phyloP scores from a whole-genome alignment of 192 early-diverging fungal genomes.

The Mortierella alpina region DNA sequence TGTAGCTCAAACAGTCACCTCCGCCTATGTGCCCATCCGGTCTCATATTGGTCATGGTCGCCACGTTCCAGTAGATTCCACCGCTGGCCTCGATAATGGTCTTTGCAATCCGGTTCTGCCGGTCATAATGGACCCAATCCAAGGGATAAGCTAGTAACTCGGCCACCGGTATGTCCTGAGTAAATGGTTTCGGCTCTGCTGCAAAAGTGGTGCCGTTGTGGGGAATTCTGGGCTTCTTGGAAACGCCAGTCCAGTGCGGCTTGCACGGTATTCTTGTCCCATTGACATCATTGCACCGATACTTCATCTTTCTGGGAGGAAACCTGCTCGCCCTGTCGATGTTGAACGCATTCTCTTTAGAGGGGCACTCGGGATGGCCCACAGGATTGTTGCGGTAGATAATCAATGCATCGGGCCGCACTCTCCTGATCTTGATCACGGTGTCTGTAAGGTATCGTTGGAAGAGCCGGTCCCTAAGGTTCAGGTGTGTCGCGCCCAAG shows the following conservation, averaged over 20 bases:
- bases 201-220: constrained; percentile 14
- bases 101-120: constrained; percentile 64
- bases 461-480: constrained; percentile 54
- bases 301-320: no score
- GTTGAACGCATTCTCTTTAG: constrained; percentile 36
- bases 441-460: constrained; percentile 39
- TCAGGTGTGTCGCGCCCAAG: constrained; percentile 55
- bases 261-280: background rate
- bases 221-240: background rate
- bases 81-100: constrained; percentile 60
- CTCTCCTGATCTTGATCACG: constrained; percentile 48
- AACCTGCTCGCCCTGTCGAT: background rate
- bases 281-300: background rate
- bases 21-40: constrained; percentile 69
- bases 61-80: constrained; percentile 65
- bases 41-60: constrained; percentile 55
- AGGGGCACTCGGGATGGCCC: constrained; percentile 54
- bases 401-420: constrained; percentile 52
- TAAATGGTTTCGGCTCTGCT: constrained; percentile 43
- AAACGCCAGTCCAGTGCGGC: no score
- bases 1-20: constrained; percentile 66
- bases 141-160: constrained; percentile 42
- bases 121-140: constrained; percentile 54
- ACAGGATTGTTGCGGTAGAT: constrained; percentile 62
- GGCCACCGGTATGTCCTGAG: constrained; percentile 23